These are phyloP conservation scores for Tolypocladium ophioglossoides DNA, from an alignment of 2,329 filamentous ascomycete species.

Conservation along the genomic window DNA sequence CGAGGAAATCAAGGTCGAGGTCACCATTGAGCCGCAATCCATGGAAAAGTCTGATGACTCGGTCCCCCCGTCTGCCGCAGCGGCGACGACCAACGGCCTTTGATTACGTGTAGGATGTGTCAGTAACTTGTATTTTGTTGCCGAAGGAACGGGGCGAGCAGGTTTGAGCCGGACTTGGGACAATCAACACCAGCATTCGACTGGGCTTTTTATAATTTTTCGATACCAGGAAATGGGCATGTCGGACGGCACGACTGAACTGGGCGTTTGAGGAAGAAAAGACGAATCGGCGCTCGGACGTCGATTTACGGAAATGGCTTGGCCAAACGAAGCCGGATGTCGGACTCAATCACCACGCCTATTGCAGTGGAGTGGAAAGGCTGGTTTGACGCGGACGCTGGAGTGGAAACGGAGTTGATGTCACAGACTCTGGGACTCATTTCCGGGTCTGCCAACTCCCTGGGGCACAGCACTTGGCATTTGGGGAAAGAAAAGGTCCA, in stretches of 20 bases:
- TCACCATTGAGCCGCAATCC: constrained; percentile 18
- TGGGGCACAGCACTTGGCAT: neutral
- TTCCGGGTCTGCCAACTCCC: neutral
- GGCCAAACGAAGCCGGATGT: neutral
- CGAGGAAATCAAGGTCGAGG: constrained; percentile 25
- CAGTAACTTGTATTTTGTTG: constrained; percentile 8
- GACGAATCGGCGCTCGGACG: neutral
- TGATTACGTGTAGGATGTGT: constrained; percentile 12
- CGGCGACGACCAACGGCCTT: constrained; percentile 16
- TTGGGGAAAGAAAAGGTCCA: neutral
- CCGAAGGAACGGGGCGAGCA: neutral
- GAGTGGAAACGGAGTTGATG: neutral
- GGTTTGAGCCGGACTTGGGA: neutral
- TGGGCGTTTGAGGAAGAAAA: neutral
- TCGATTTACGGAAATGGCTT: neutral
- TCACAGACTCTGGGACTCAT: neutral
- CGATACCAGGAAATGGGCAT: neutral
- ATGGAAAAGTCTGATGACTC: constrained; percentile 17
- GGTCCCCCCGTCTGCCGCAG: constrained; percentile 8
- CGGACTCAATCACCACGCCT: neutral
- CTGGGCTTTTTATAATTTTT: neutral
- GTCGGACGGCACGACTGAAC: neutral
- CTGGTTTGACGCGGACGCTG: neutral
- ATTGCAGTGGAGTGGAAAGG: neutral
- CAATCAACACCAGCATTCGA: neutral